phyloP scores from a whole-genome alignment of 139 green algal species.

The Chlamydomonas sp. region DNA sequence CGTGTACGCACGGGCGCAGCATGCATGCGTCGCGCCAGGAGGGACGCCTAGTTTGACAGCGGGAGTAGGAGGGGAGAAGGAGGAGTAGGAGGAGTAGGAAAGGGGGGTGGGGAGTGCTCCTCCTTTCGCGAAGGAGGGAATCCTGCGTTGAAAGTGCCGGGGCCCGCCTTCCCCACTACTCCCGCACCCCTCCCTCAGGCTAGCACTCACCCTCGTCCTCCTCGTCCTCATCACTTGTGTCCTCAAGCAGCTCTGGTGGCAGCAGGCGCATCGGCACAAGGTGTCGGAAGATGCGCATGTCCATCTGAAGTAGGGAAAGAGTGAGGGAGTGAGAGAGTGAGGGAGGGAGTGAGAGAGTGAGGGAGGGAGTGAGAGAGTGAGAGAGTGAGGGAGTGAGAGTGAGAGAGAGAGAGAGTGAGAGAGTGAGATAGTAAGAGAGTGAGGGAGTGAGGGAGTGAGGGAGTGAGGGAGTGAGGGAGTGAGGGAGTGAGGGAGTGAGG shows the following conservation, averaged over 20 bases:
- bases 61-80: too few species aligned
- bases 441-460: neutral
- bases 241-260: conserved; percentile 13
- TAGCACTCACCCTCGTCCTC: conserved; percentile 17
- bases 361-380: neutral
- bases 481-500: neutral
- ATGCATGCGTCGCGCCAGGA: too few species aligned
- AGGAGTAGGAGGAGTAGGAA: too few species aligned
- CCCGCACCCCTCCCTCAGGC: conserved; percentile 11
- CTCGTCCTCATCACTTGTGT: conserved; percentile 10
- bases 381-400: neutral
- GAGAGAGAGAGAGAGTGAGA: neutral
- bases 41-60: too few species aligned
- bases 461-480: neutral
- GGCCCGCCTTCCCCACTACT: too few species aligned
- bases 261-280: conserved; percentile 24
- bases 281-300: conserved; percentile 19
- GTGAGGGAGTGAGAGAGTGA: neutral
- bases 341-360: too few species aligned
- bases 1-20: too few species aligned
- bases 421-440: too few species aligned
- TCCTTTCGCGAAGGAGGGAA: too few species aligned
- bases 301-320: neutral
- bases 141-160: too few species aligned
- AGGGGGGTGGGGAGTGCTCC: too few species aligned